Evolutionary conservation across 768 basidiomycete species (phyloP), one percentile per base, ranked within the genome.

Genomic region (Mycena polygramma): DNA sequence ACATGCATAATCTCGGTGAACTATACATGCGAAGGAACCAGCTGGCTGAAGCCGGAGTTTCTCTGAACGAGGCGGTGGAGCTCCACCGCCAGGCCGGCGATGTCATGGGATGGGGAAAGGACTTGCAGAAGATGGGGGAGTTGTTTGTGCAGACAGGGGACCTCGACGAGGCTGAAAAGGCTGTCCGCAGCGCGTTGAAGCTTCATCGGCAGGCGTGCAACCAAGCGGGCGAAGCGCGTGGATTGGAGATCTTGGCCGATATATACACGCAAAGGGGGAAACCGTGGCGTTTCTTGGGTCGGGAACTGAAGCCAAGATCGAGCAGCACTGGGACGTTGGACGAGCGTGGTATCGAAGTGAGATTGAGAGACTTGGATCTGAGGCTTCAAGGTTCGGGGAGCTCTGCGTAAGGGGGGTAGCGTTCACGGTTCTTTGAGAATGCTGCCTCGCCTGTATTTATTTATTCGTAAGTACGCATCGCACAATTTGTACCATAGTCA

Each of bases 11-110:
- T 46, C 68, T 74, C 10, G 76, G 71, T 19, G 60, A 62, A 17
- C 15, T 74, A 26, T 71, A 70, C 53, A 52, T 63, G 55, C 64
- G 68, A 45, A 66, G 53, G 10, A 63, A 70, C 54, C 58, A 66
- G 62, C 45, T 68, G 36, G 57, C 49, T 7, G 69, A 77, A 26
- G 76, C 76, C 17, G 69, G 63, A 39, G 41, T 35, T 52, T 71
- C 64, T 37, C 73, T 77, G 19, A 30, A 41, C 15, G 62, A 49
- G 45, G 74, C 75, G 7, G 53, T 74, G 15, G 59, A 70, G 60
- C 75, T 76, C 35, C 71, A 76, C 49, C 68, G 58, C 6, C 68
- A 73, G 57, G 53, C 68, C 11, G 68, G 65, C 15, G 72, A 73
- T 26, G 37, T 69, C 26, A 37, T 70, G 54, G 68, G 64, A n/a